These are phyloP conservation scores for Lactifluus echinatus DNA, from an alignment of 768 basidiomycete genomes.

Conservation along the genomic window DNA sequence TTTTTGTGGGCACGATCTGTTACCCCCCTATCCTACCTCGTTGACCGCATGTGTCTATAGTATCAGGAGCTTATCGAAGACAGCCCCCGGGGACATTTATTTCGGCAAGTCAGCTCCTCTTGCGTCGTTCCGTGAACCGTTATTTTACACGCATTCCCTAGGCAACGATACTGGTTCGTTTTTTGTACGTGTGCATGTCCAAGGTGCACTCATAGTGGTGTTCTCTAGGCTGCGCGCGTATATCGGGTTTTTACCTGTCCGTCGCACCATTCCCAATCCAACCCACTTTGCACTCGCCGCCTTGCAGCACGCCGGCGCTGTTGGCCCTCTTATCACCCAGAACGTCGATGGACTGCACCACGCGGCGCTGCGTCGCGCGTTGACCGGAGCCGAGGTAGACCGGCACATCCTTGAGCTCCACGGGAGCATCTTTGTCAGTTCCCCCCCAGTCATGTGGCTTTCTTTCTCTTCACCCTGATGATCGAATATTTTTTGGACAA, in stretches of 20 bases:
- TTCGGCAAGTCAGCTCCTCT: constrained; percentile 42
- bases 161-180: constrained; percentile 77
- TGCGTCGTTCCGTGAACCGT: neutral
- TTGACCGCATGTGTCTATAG: constrained; percentile 26
- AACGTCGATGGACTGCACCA: constrained; percentile 95
- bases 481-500: constrained; percentile 24
- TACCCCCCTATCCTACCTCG: neutral
- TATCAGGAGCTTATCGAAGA: constrained; percentile 79
- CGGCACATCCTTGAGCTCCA: constrained; percentile 71
- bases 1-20: constrained; percentile 18
- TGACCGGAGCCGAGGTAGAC: constrained; percentile 30
- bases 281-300: constrained; percentile 85
- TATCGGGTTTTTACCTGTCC: constrained; percentile 79
- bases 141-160: constrained; percentile 24
- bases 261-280: constrained; percentile 77
- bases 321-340: constrained; percentile 68
- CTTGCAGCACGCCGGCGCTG: constrained; percentile 56
- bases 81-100: constrained; percentile 56
- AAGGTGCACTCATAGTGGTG: neutral
- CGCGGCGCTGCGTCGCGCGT: constrained; percentile 53
- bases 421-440: constrained; percentile 73
- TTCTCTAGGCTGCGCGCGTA: constrained; percentile 54
- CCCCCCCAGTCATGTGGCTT: neutral
- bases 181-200: neutral
- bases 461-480: neutral